Base-by-base conservation (phyloP, 1,284 basidiomycete species). In the Cronartium quercuum region DNA sequence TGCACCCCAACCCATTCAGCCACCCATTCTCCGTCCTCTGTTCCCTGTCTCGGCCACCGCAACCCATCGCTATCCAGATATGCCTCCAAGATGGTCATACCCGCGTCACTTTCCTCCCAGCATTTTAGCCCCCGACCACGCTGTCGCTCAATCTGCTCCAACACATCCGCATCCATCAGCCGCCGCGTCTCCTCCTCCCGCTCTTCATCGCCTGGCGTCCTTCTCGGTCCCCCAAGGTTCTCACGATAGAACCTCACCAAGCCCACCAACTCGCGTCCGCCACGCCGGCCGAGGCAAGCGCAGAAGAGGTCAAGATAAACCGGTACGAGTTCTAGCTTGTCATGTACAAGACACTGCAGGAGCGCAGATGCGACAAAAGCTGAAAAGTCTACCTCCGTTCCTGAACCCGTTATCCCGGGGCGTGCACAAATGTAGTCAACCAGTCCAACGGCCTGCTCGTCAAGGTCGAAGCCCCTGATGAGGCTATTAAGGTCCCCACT, bases 261-360 rank as follows among this genome's bases (percentile, higher is more conserved):
- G 38, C 66, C 57, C 37, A 63, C 47, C 40, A 73, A 65, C n/a
- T 73, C 61, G 51, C 51, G 66, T n/a, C 51, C 13, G 42, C 60
- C 34, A 35, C 55, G 51, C 42, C 51, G 51, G 40, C 55, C 29
- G 63, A 34, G 38, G 64, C 57, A 55, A 24, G 44, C 64, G 58
- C 47, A 65, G 58, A 62, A 75, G n/a, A 94, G 82, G 0, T 87
- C 86, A 1, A 92, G 83, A 81, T 94, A 91, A 0, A 88, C 85
- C 74, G 88, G 86, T 7, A 94, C 83, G 0, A 91, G 88, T 76
- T 88, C 86, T 2, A 89, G 87, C 80, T 96, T 95, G 83, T 96
- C 94, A 80, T 90, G 88, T 10, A 92, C 84, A 67, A 98, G 88
- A 81, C 91, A 90, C 81, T 97, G 94, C 69, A 95, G 85, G 29